Conservation (phyloP, 331 rosid genomes). For the Acacia pycnantha region DNA sequence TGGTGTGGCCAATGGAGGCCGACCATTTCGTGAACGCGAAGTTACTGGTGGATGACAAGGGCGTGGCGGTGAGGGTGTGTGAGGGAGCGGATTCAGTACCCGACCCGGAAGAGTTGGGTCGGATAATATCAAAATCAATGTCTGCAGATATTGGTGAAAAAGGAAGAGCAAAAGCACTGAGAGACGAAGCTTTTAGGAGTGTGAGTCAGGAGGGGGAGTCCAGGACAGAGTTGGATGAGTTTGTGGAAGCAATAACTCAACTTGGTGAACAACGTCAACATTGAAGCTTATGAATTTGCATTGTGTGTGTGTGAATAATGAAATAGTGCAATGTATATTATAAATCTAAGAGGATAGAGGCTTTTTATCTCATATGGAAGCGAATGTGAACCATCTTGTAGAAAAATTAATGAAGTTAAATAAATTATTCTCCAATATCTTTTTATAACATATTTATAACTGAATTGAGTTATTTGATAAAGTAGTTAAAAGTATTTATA, state of each 20-base stretch:
- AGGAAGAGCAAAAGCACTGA: constrained; percentile 13
- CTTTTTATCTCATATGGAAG: too few relatives aligned
- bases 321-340: too few relatives aligned
- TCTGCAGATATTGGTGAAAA: background rate
- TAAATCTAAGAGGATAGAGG: too few relatives aligned
- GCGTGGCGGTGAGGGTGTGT: background rate
- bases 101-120: constrained; percentile 11
- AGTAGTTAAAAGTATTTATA: too few relatives aligned
- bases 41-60: background rate
- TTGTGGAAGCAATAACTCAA: background rate
- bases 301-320: too few relatives aligned
- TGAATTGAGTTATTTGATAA: too few relatives aligned
- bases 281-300: background rate
- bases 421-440: too few relatives aligned
- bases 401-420: too few relatives aligned
- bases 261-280: background rate
- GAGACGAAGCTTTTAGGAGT: constrained; percentile 24
- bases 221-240: background rate
- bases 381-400: too few relatives aligned
- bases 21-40: background rate
- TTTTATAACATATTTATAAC: too few relatives aligned
- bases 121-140: background rate
- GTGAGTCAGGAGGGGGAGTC: background rate
- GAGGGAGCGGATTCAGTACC: background rate
- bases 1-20: background rate